These are phyloP conservation scores for Mytilinidion resinicola DNA, from an alignment of 495 filamentous ascomycete species.

Conservation along the genomic window DNA sequence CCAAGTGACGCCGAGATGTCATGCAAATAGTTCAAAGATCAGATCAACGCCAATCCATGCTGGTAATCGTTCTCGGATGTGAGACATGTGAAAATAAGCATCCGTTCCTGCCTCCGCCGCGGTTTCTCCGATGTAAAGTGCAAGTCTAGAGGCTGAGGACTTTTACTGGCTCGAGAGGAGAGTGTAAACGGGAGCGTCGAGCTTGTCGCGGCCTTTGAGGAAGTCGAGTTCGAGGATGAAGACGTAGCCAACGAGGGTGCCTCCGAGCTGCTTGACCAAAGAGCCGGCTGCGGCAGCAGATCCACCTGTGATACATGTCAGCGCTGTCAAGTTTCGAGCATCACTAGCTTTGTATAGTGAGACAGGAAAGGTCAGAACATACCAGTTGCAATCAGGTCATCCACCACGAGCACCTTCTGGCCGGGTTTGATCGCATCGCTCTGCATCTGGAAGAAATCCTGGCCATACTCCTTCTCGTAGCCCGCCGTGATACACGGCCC, in stretches of 20 bases:
- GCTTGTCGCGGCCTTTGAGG: conserved; percentile 84
- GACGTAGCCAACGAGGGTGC: conserved; percentile 76
- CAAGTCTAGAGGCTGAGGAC: no score
- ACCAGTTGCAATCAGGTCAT: conserved; percentile 99
- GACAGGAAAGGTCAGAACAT: conserved; percentile 31
- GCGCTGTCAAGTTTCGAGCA: not conserved
- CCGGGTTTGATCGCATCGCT: conserved; percentile 73
- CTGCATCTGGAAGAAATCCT: conserved; percentile 97
- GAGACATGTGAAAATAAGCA: no score
- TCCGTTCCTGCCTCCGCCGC: no score
- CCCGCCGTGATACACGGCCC: conserved; percentile 74
- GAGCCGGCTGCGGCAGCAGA: conserved; percentile 82
- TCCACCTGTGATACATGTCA: conserved; percentile 56
- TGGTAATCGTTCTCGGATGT: no score
- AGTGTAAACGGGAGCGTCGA: conserved; percentile 78
- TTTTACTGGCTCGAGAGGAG: conserved; percentile 58
- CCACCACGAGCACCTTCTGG: conserved; percentile 85
- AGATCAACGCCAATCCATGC: no score
- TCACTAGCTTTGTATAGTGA: not conserved
- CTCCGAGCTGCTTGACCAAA: conserved; percentile 78
- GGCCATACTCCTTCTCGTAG: conserved; percentile 94
- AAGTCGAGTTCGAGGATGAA: conserved; percentile 97
- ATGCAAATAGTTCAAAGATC: no score
- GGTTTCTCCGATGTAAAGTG: no score
- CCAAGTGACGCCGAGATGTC: no score